Evolutionary conservation across 805 yeast species (phyloP), one percentile per base, ranked within the genome.

Genomic region (Sugiyamaella valdiviana): DNA sequence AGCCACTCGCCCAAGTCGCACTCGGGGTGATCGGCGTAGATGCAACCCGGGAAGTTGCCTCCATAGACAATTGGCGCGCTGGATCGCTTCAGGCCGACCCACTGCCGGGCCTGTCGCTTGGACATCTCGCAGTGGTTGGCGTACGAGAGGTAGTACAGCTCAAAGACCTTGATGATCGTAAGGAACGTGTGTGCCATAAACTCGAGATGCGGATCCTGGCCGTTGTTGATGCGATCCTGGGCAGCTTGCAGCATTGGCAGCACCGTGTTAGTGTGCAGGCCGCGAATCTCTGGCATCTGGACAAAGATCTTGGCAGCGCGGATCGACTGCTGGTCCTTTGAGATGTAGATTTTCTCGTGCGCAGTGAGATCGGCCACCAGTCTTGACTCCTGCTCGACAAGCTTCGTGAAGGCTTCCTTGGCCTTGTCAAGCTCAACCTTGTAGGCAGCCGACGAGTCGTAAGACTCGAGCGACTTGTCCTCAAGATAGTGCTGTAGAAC

Each of bases 1-100:
- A 55, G 40, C 60, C 60, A 58, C 20, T 58, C 59, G 10, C 58
- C 60, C 19, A 57, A 23, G 12, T 52, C 51, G 5, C 39, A 42
- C 12, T 46, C 50, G 10, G 52, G 51, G 35, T 51, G 51, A 17
- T 42, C 41, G 35, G 44, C 38, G 37, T 36, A 52, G 40, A 48
- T 49, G 39, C 45, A 43, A 1, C 36, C 37, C 10, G 50, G 23
- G 26, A 39, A 36, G 15, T 29, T 16, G 26, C 45, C 46, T 10
- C 48, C 48, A 21, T 48, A 48, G 10, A 29, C 47, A 32, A 38
- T 36, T 9, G 37, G 16, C 35, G 39, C 15, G 12, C 44, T 17
- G 7, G 47, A 12, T 39, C 48, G 35, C 35, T 45, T 24, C 20
- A 52, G 44, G 19, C 40, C 26, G 35, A 52, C 41, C 51, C 53